Percentiles rank a stretch among this genome's conserved stretches.
phyloP scores from a whole-genome alignment of 73 alveolate species.

The Stentor roeselii region DNA sequence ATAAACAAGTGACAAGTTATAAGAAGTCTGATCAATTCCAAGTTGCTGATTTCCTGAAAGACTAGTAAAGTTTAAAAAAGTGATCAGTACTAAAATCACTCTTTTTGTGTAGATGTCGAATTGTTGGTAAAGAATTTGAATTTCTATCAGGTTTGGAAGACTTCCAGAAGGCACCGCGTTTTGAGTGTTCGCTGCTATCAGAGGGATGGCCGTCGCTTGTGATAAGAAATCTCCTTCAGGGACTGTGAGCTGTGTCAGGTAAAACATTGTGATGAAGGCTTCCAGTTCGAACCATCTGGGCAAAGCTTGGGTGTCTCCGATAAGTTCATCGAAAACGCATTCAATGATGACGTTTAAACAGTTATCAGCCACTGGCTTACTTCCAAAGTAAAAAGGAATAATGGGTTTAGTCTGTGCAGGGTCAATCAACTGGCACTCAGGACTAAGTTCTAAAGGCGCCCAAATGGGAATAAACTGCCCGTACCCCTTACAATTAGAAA shows the following conservation, averaged over 20 bases:
- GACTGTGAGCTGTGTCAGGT: slow-evolving; percentile 62
- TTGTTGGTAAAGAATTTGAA: slow-evolving; percentile 61
- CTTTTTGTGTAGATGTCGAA: slow-evolving; percentile 47
- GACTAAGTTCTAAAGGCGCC: slow-evolving; percentile 67
- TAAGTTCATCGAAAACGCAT: slow-evolving; percentile 84
- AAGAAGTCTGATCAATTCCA: slow-evolving; percentile 44
- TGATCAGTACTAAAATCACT: slow-evolving; percentile 52
- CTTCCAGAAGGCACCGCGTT: slow-evolving; percentile 46
- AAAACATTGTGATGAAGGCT: slow-evolving; percentile 51
- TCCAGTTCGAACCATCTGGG: slow-evolving; percentile 73
- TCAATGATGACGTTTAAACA: slow-evolving; percentile 59
- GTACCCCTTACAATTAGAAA: slow-evolving; percentile 85
- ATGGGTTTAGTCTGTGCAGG: slow-evolving; percentile 65
- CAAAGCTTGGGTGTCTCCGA: slow-evolving; percentile 49
- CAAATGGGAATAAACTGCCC: slow-evolving; percentile 82
- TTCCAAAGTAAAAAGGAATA: slow-evolving; percentile 68
- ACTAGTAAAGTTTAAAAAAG: slow-evolving; percentile 44
- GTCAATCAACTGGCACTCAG: slow-evolving; percentile 50
- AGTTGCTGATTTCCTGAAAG: slow-evolving; percentile 38
- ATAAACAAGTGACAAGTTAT: slow-evolving; percentile 50
- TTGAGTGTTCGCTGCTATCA: slow-evolving; percentile 45
- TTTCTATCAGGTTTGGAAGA: slow-evolving; percentile 53
- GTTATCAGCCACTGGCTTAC: slow-evolving; percentile 69
- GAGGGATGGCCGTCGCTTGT: slow-evolving; percentile 34
- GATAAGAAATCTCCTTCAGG: slow-evolving; percentile 35